Evolutionary conservation across 1,284 basidiomycete genomes (phyloP).

Genomic region (Thecaphora frezii): DNA sequence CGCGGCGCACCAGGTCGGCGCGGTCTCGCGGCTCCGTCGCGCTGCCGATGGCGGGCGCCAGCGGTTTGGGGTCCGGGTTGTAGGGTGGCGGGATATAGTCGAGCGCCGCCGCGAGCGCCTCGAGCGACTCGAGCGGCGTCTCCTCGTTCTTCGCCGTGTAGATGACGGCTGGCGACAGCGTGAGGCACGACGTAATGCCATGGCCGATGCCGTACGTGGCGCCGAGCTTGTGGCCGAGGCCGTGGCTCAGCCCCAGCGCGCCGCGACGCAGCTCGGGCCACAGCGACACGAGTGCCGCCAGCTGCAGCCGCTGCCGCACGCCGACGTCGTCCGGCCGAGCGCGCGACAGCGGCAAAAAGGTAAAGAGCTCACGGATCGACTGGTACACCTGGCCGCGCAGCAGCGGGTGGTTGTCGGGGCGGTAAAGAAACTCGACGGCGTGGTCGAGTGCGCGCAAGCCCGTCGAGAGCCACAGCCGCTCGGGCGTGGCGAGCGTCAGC

Average conservation of each 20-base stretch:
- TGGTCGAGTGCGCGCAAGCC: slow-evolving; percentile 71
- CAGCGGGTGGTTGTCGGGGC: slow-evolving; percentile 66
- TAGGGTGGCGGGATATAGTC: slow-evolving; percentile 39
- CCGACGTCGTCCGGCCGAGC: slow-evolving; percentile 66
- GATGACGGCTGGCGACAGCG: slow-evolving; percentile 61
- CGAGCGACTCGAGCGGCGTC: slow-evolving; percentile 24
- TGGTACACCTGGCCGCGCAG: slow-evolving; percentile 50
- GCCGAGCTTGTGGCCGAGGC: slow-evolving; percentile 68
- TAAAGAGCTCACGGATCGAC: slow-evolving; percentile 71
- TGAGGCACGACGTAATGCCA: slow-evolving; percentile 79
- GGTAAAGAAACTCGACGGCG: slow-evolving; percentile 74
- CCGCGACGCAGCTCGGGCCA: slow-evolving; percentile 69
- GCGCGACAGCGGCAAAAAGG: slow-evolving; percentile 70
- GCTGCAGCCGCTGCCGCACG: slow-evolving; percentile 69
- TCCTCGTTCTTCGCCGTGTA: slow-evolving; percentile 14
- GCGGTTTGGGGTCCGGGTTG: slow-evolving; percentile 12
- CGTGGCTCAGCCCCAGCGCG: slow-evolving; percentile 72
- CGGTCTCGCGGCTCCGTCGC: background rate
- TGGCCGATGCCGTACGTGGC: slow-evolving; percentile 76
- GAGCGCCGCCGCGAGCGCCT: slow-evolving; percentile 38
- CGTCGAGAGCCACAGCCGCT: slow-evolving; percentile 73
- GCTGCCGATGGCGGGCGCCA: slow-evolving; percentile 5
- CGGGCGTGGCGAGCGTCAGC: slow-evolving; percentile 72
- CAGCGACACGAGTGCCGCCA: slow-evolving; percentile 74
- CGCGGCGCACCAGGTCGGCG: slow-evolving; percentile 14